Conservation (phyloP, 208 protist species). For the Acanthamoeba sp. region DNA sequence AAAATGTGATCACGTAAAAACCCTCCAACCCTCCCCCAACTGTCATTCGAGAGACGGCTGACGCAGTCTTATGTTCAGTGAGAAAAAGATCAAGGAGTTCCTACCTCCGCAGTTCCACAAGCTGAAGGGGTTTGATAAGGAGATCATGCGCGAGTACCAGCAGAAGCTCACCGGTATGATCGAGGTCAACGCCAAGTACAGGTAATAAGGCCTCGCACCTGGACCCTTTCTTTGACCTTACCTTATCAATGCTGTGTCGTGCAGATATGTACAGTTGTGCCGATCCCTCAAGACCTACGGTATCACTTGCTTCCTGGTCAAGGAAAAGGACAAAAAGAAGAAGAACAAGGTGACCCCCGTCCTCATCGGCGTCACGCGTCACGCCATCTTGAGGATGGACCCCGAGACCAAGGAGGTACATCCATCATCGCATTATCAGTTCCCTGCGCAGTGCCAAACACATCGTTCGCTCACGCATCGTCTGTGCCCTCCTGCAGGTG, state of each 20-base stretch:
- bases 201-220: constrained; percentile 82
- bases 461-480: neutral
- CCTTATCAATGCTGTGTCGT: neutral
- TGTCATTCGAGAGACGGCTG: no score
- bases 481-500: constrained; percentile 69
- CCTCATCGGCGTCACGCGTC: constrained; percentile 88
- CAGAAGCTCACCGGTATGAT: constrained; percentile 85
- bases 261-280: constrained; percentile 87
- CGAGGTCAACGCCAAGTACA: constrained; percentile 89
- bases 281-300: constrained; percentile 91
- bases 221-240: constrained; percentile 82
- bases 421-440: neutral
- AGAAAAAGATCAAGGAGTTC: constrained; percentile 82
- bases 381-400: constrained; percentile 87
- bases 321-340: constrained; percentile 75
- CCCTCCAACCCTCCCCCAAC: neutral
- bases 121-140: constrained; percentile 86
- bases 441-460: neutral
- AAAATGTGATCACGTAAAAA: constrained; percentile 50
- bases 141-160: constrained; percentile 86
- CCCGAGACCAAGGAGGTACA: constrained; percentile 83
- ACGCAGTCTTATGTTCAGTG: neutral
- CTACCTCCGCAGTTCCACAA: constrained; percentile 85
- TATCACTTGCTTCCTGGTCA: constrained; percentile 89
- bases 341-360: constrained; percentile 84